Percentiles rank a stretch among this genome's conserved stretches.
These are phyloP conservation scores for Catenaria anguillulae DNA, from an alignment of 371 early-diverging fungal genomes.

Conservation along the genomic window DNA sequence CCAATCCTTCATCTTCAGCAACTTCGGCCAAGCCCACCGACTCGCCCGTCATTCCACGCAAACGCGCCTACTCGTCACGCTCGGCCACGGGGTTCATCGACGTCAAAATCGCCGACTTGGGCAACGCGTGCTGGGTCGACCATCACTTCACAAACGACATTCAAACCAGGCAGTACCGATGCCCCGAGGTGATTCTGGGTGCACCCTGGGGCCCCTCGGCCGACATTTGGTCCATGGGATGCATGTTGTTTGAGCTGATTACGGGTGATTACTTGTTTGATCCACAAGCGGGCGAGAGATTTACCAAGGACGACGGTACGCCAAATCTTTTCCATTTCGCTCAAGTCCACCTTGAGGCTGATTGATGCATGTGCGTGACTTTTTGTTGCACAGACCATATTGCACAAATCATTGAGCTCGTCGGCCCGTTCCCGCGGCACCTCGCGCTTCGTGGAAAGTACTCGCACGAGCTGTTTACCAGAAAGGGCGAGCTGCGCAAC, in stretches of 20 bases:
- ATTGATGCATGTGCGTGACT: neutral
- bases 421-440: slow-evolving; percentile 63
- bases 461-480: slow-evolving; percentile 60
- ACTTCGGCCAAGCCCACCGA: too few relatives aligned
- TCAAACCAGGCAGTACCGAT: slow-evolving; percentile 94
- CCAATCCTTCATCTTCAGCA: too few relatives aligned
- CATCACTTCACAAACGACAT: slow-evolving; percentile 92
- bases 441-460: slow-evolving; percentile 59
- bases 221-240: slow-evolving; percentile 96
- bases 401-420: slow-evolving; percentile 86
- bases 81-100: slow-evolving; percentile 14
- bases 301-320: slow-evolving; percentile 78
- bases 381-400: slow-evolving; percentile 56
- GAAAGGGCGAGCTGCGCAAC: slow-evolving; percentile 60
- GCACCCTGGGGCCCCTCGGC: slow-evolving; percentile 79
- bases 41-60: too few relatives aligned
- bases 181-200: slow-evolving; percentile 94
- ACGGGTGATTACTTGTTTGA: slow-evolving; percentile 93
- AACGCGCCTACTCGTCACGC: too few relatives aligned
- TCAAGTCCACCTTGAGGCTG: neutral
- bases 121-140: slow-evolving; percentile 93
- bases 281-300: slow-evolving; percentile 67
- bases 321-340: neutral
- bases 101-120: slow-evolving; percentile 94
- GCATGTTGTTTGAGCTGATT: slow-evolving; percentile 82